Percentiles rank a stretch among this genome's conserved stretches.
Conservation (phyloP, 768 basidiomycete genomes). For the Dentipellis sp. region DNA sequence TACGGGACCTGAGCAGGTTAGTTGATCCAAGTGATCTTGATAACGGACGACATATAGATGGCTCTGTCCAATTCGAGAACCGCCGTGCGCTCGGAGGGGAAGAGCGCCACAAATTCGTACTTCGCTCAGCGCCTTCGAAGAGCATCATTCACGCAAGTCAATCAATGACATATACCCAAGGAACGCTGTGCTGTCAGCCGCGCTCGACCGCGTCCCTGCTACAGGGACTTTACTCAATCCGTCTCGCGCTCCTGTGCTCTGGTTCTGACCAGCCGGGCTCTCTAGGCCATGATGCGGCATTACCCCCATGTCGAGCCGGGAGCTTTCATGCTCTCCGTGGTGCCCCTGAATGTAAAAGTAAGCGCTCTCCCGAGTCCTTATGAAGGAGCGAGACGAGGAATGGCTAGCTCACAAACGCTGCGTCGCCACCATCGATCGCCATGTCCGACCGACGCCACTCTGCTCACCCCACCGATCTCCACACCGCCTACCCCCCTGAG, state of each 20-base stretch:
- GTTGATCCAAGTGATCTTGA: neutral
- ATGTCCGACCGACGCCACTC: constrained; percentile 14
- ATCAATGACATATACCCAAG: neutral
- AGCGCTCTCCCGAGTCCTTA: constrained; percentile 15
- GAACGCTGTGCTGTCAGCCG: constrained; percentile 7
- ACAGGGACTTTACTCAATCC: constrained; percentile 11
- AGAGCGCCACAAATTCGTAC: neutral
- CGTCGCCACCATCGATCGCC: constrained; percentile 9
- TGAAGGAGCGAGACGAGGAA: constrained; percentile 9
- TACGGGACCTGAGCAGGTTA: neutral
- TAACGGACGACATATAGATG: neutral
- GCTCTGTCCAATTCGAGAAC: neutral
- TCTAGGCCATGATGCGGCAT: constrained; percentile 2
- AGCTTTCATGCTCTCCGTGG: constrained; percentile 6
- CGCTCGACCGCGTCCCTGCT: constrained; percentile 8
- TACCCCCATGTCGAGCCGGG: constrained; percentile 3
- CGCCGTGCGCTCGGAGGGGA: neutral
- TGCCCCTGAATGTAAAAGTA: constrained; percentile 11
- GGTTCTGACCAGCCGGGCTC: constrained; percentile 5
- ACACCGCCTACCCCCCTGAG: constrained; percentile 1
- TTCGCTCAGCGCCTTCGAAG: neutral
- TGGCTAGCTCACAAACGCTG: constrained; percentile 5
- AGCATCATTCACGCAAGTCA: neutral
- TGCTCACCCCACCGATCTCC: constrained; percentile 7
- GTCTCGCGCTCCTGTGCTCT: constrained; percentile 6